Conservation (phyloP, 2,329 filamentous ascomycete species). For the Sporothrix euskadiensis region DNA sequence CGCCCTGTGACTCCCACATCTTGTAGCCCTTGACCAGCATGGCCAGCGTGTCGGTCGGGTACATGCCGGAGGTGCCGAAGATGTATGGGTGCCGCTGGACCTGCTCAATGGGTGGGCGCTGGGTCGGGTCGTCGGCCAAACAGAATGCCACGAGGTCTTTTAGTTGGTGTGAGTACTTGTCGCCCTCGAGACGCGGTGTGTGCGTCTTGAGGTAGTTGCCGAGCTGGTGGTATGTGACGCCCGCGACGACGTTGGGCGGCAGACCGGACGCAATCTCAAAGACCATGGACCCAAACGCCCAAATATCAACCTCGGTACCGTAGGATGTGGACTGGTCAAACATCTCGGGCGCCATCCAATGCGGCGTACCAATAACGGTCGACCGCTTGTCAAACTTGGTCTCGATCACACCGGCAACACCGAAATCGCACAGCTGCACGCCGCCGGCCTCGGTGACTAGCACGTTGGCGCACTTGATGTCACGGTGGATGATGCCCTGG, state of each 20-base stretch:
- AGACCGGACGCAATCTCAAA: conserved; percentile 79
- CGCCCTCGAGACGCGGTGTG: conserved; percentile 69
- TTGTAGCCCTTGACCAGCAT: conserved; percentile 71
- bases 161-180: conserved; percentile 67
- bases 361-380: conserved; percentile 78
- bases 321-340: conserved; percentile 64
- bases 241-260: conserved; percentile 66
- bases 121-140: conserved; percentile 65
- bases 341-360: conserved; percentile 85
- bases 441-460: conserved; percentile 73
- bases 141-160: conserved; percentile 73
- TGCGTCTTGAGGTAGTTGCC: conserved; percentile 61
- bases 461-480: conserved; percentile 77
- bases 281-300: conserved; percentile 80
- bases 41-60: conserved; percentile 64
- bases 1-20: conserved; percentile 73
- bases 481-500: conserved; percentile 68
- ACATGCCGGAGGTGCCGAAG: conserved; percentile 59
- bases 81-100: conserved; percentile 72
- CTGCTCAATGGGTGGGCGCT: conserved; percentile 68
- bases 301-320: conserved; percentile 75
- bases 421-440: conserved; percentile 83
- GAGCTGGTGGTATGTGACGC: conserved; percentile 53
- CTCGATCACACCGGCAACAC: conserved; percentile 76
- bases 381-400: conserved; percentile 73